Conservation (phyloP, 768 basidiomycete genomes). For the Pluteus cervinus region DNA sequence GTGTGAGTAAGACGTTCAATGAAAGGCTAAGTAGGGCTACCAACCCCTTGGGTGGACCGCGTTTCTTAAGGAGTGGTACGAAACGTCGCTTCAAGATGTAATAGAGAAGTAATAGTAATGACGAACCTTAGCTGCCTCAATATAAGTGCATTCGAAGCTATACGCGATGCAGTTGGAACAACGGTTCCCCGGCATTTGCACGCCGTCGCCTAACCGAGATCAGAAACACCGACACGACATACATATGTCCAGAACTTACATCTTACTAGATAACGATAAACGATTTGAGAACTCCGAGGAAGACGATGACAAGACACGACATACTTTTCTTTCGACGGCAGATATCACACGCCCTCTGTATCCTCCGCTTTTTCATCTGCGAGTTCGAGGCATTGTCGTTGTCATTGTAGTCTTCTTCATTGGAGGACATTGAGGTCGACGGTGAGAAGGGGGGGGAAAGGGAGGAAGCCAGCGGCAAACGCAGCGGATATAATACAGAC, state of each 20-base stretch:
- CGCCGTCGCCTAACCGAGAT: constrained; percentile 53
- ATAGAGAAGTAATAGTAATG: constrained; percentile 10
- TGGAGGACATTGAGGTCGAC: constrained; percentile 46
- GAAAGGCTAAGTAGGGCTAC: constrained; percentile 8
- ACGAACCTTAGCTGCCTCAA: constrained; percentile 62
- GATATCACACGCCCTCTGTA: constrained; percentile 77
- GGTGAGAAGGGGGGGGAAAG: constrained; percentile 5
- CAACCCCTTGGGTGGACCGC: constrained; percentile 60
- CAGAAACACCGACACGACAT: background rate
- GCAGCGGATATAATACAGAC: no score
- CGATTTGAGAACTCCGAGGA: constrained; percentile 3
- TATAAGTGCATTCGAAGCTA: constrained; percentile 61
- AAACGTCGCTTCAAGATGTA: background rate
- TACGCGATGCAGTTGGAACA: constrained; percentile 68
- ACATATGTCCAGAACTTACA: constrained; percentile 43
- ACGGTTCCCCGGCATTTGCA: constrained; percentile 56
- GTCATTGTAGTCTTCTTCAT: constrained; percentile 58
- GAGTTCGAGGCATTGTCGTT: constrained; percentile 20
- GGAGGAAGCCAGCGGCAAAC: no score
- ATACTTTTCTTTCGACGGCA: constrained; percentile 81
- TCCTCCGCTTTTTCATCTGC: constrained; percentile 59
- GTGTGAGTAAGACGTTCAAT: background rate
- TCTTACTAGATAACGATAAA: constrained; percentile 39
- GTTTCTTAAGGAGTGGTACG: constrained; percentile 28
- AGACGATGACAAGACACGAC: constrained; percentile 12